These are phyloP conservation scores for Scheffersomyces lignosus DNA, from an alignment of 805 yeast genomes.

Conservation along the genomic window DNA sequence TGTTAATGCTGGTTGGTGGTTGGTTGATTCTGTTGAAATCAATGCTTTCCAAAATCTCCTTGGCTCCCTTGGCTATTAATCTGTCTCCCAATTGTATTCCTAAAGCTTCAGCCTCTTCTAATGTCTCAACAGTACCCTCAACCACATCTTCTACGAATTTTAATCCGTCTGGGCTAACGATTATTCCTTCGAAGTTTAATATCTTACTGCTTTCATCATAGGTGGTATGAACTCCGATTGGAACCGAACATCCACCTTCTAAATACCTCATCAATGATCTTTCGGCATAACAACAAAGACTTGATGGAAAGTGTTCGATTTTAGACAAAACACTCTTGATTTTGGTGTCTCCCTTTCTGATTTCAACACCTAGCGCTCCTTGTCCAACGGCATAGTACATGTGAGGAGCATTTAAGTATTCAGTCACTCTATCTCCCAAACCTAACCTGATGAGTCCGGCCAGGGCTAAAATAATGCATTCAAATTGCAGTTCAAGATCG, in stretches of 20 bases:
- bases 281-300: conserved; percentile 83
- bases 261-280: conserved; percentile 80
- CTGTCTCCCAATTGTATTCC: conserved; percentile 70
- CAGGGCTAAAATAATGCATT: conserved; percentile 84
- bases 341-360: conserved; percentile 64
- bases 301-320: conserved; percentile 65
- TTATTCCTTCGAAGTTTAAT: conserved; percentile 65
- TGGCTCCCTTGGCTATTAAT: conserved; percentile 78
- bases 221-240: conserved; percentile 82
- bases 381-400: conserved; percentile 99
- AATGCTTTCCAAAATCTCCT: conserved; percentile 74
- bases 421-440: conserved; percentile 73
- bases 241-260: conserved; percentile 98
- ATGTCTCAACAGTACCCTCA: conserved; percentile 36
- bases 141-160: conserved; percentile 61
- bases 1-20: conserved; percentile 20
- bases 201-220: conserved; percentile 44
- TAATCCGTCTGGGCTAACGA: conserved; percentile 82
- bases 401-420: conserved; percentile 65
- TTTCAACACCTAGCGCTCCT: conserved; percentile 94
- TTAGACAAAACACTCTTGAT: conserved; percentile 59
- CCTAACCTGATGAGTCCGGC: conserved; percentile 85
- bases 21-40: conserved; percentile 64
- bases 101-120: conserved; percentile 63
- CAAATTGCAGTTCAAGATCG: conserved; percentile 58